phyloP scores from a whole-genome alignment of 352 stramenopile genomes.

The Discostella stelligera region DNA sequence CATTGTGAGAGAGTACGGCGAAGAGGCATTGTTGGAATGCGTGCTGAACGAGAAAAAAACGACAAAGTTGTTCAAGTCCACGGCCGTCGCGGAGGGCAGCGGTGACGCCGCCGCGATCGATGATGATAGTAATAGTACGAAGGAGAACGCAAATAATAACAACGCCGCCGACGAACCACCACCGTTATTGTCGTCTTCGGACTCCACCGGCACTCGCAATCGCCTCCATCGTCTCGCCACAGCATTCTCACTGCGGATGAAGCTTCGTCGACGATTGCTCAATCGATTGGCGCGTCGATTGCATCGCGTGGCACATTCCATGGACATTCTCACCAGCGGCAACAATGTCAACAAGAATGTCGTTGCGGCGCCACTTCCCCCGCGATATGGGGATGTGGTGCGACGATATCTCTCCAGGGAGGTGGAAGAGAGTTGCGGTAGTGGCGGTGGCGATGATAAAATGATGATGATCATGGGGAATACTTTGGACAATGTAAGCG shows the following conservation, averaged over 20 bases:
- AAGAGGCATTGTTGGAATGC: conserved; percentile 55
- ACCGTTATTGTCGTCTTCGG: neutral
- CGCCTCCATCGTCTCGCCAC: conserved; percentile 26
- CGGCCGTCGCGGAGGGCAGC: no score
- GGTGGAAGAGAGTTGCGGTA: conserved; percentile 1
- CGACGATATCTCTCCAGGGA: conserved; percentile 22
- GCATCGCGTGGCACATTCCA: conserved; percentile 57
- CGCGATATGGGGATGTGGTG: conserved; percentile 38
- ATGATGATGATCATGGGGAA: neutral
- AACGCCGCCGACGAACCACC: neutral
- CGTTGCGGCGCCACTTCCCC: conserved; percentile 2
- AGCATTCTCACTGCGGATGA: conserved; percentile 66
- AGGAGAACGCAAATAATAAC: no score
- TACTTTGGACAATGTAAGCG: conserved; percentile 2
- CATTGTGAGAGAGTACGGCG: conserved; percentile 61
- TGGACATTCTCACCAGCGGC: conserved; percentile 48
- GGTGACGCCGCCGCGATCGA: no score
- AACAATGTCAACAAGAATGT: neutral
- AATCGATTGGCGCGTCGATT: conserved; percentile 69
- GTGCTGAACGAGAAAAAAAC: neutral
- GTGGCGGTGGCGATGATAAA: neutral
- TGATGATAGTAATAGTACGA: no score
- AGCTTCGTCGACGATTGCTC: conserved; percentile 62
- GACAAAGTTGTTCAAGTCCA: neutral
- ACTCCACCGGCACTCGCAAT: neutral